phyloP scores from a whole-genome alignment of 1,284 basidiomycete species.

The Malassezia psittaci region DNA sequence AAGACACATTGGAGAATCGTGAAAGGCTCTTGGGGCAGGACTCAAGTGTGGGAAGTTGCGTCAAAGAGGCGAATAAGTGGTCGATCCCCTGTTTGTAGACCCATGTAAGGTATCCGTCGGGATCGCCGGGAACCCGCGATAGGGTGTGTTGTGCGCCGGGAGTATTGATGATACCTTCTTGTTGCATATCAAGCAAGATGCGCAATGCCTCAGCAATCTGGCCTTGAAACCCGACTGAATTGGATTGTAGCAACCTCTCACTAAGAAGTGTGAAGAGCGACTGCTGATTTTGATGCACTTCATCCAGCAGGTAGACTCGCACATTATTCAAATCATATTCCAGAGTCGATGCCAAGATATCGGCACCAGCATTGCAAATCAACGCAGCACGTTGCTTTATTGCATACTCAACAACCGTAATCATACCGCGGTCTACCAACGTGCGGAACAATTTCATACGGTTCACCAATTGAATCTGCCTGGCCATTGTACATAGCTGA shows the following conservation, averaged over 20 bases:
- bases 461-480: constrained; percentile 80
- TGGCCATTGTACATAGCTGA: constrained; percentile 87
- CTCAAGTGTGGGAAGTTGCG: constrained; percentile 63
- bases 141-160: constrained; percentile 15
- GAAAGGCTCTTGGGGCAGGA: constrained; percentile 21
- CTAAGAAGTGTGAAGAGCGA: constrained; percentile 49
- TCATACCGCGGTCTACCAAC: constrained; percentile 74
- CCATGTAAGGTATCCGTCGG: constrained; percentile 77
- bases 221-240: constrained; percentile 76
- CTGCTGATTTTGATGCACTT: not conserved
- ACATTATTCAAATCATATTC: constrained; percentile 87
- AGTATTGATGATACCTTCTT: constrained; percentile 28
- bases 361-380: constrained; percentile 71
- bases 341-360: constrained; percentile 72
- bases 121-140: constrained; percentile 63
- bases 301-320: constrained; percentile 61
- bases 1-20: constrained; percentile 17
- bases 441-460: constrained; percentile 79
- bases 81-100: constrained; percentile 72
- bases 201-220: constrained; percentile 83
- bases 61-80: constrained; percentile 67
- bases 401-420: constrained; percentile 75
- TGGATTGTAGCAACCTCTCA: constrained; percentile 59
- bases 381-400: constrained; percentile 52
- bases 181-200: constrained; percentile 61